Base-by-base conservation (phyloP, 352 stramenopile genomes). In the Phytophthora quininea region DNA sequence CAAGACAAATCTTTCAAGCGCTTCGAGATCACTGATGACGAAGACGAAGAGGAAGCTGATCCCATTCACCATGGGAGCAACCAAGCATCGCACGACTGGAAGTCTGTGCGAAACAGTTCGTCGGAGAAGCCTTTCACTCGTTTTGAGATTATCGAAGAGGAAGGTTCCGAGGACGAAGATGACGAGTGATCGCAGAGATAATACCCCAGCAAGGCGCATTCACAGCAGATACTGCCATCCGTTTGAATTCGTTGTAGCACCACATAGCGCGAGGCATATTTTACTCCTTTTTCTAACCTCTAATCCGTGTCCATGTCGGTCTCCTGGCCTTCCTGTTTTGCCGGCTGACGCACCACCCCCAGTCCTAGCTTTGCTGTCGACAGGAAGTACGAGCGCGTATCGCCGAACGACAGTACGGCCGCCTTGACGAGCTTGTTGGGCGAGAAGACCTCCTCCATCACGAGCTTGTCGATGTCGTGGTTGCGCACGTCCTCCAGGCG, bases 341-440 rank as follows among this genome's bases (percentile, higher is more conserved):
- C 62, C 19, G 69, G 67, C 15, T 63, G 71, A 24, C 71, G 78
- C 38, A 95, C 74, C 24, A 93, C 76, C 8, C 88, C 88, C 15
- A 95, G 63, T 35, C 84, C 88, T 30, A 81, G 33, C 54, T 88
- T 88, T 19, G 88, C 85, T 31, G 86, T 95, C 5, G 86, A 94
- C 0, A 95, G 64, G 56, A 93, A 95, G 73, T 94, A 95, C 5
- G 88, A 93, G 6, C 86, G 82, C n/a, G 82, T 91, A 69, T 95
- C 86, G 19, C 88, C 88, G 29, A 92, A 92, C n/a, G 88, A 95
- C 33, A 95, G 80, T 69, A 95, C 88, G 32, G 71, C 69, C 10
- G 88, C 88, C 60, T 93, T 92, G 31, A 95, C 73, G 45, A 95
- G 81, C 74, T 86, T 79, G 11, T 74, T 79, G 2, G 84, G 82